A percentile compares a stretch with the other conserved stretches of the same genome.
Evolutionary conservation across 176 grass and related monocot genomes (phyloP).

Genomic region (Ampelocalamus luodianensis): DNA sequence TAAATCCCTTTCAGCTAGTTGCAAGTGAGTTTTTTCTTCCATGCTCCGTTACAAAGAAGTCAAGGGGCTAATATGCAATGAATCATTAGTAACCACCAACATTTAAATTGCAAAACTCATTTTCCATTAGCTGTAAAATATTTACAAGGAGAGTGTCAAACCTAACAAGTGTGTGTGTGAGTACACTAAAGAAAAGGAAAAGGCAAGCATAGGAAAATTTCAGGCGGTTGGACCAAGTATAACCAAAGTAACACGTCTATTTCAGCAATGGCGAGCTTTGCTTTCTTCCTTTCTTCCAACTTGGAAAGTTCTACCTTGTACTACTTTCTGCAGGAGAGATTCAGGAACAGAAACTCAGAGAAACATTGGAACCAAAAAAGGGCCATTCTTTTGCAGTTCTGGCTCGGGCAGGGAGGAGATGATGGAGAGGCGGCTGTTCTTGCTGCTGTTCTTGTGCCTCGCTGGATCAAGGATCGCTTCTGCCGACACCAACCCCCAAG

Average conservation of each 20-base stretch:
- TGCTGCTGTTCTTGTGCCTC: background rate
- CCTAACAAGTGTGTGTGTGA: background rate
- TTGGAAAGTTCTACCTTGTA: background rate
- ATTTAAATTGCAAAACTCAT: background rate
- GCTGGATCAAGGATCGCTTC: slow-evolving; percentile 26
- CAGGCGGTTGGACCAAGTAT: background rate
- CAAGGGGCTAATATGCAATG: background rate
- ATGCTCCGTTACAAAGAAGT: background rate
- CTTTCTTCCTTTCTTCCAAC: background rate
- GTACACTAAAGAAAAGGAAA: background rate
- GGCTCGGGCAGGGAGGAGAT: background rate
- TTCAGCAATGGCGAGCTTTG: background rate
- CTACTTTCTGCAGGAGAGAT: background rate
- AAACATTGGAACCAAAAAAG: background rate
- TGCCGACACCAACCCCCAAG: slow-evolving; percentile 43
- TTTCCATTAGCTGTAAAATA: background rate
- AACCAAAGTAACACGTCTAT: background rate
- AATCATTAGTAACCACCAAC: background rate
- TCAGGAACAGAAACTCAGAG: background rate
- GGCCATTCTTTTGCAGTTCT: background rate
- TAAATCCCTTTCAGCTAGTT: background rate
- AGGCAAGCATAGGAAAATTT: background rate
- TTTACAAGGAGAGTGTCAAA: slow-evolving; percentile 18
- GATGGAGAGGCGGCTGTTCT: background rate
- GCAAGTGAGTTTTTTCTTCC: background rate